Conservation (phyloP, 768 basidiomycete genomes). For the Kwoniella pini region DNA sequence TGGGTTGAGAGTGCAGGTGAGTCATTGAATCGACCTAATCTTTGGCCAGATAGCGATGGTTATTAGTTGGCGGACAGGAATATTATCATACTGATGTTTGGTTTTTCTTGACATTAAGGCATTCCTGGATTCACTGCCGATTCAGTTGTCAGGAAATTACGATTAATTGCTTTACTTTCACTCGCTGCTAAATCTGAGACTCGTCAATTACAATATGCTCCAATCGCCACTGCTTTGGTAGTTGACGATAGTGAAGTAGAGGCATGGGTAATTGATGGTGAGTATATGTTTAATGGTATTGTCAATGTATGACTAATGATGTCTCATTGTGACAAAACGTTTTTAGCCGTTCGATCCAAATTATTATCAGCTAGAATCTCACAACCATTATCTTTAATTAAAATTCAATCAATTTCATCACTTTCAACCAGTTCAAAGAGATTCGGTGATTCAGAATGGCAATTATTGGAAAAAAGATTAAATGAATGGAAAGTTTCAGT, state of each 20-base stretch:
- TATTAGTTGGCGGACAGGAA: too few species aligned
- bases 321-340: too few species aligned
- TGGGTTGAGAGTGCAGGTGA: constrained; percentile 43
- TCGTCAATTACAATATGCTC: constrained; percentile 39
- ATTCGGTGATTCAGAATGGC: constrained; percentile 49
- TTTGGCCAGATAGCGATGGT: too few species aligned
- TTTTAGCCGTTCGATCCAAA: constrained; percentile 48
- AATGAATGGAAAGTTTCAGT: constrained; percentile 51
- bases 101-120: constrained; percentile 15
- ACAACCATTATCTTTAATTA: constrained; percentile 47
- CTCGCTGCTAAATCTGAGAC: constrained; percentile 33
- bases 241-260: constrained; percentile 49
- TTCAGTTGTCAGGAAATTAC: constrained; percentile 43
- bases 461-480: constrained; percentile 45
- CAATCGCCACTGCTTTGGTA: constrained; percentile 39
- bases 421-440: constrained; percentile 16
- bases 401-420: constrained; percentile 44
- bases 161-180: constrained; percentile 46
- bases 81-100: too few species aligned
- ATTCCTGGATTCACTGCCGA: constrained; percentile 39
- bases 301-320: too few species aligned
- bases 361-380: constrained; percentile 49
- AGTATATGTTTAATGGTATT: constrained; percentile 5
- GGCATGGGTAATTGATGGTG: constrained; percentile 52
- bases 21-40: too few species aligned